A percentile compares a stretch with the other conserved stretches of the same genome.
Conservation (phyloP, 2,329 filamentous ascomycete genomes). For the Rutstroemia sydowiana region DNA sequence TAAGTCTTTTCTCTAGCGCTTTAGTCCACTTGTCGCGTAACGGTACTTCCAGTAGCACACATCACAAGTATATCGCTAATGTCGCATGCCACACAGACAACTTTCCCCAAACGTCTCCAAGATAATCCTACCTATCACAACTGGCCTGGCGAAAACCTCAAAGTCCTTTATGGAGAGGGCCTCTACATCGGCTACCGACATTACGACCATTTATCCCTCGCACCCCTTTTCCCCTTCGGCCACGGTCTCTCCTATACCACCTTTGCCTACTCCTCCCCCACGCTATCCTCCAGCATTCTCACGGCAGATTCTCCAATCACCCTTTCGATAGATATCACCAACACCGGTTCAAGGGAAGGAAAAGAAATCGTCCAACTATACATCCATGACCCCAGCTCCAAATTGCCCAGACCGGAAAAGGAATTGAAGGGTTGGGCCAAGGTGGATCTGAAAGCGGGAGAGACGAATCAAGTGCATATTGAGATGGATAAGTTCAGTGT, state of each 20-base stretch:
- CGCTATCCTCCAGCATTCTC: conserved; percentile 39
- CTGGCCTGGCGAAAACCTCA: conserved; percentile 63
- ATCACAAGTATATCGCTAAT: conserved; percentile 1
- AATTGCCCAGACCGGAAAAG: conserved; percentile 59
- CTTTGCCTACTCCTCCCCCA: conserved; percentile 55
- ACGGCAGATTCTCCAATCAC: conserved; percentile 7
- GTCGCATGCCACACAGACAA: conserved; percentile 36
- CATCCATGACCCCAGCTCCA: conserved; percentile 53
- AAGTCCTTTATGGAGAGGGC: conserved; percentile 64
- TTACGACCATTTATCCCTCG: conserved; percentile 55
- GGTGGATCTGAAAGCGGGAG: conserved; percentile 48
- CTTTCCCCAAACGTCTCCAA: conserved; percentile 56
- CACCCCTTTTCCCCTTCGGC: conserved; percentile 63
- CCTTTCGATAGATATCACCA: conserved; percentile 45
- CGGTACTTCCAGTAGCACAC: not conserved
- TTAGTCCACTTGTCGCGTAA: not conserved
- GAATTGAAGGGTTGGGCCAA: conserved; percentile 66
- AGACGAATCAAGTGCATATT: conserved; percentile 35
- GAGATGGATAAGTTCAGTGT: conserved; percentile 40
- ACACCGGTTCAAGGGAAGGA: conserved; percentile 50
- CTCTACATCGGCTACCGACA: conserved; percentile 67
- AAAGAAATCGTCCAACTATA: conserved; percentile 63
- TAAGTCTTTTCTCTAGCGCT: conserved; percentile 12
- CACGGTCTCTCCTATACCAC: conserved; percentile 67
- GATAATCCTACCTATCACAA: conserved; percentile 66